Conservation (phyloP, 2,329 filamentous ascomycete species). For the Meredithiella fracta region DNA sequence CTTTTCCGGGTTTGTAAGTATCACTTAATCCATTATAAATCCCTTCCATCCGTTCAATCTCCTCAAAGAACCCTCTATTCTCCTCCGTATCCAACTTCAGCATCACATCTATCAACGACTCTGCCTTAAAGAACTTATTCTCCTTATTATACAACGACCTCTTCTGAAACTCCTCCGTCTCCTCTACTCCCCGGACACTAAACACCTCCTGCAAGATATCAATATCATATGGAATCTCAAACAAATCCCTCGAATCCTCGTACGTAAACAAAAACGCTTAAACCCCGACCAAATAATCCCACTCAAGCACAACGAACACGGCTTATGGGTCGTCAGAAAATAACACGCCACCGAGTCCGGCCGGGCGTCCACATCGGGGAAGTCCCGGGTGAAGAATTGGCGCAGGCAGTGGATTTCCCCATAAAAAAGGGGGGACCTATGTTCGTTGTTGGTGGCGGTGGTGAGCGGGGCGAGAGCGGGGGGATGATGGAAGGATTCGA, state of each 20-base stretch:
- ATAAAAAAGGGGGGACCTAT: slow-evolving; percentile 36
- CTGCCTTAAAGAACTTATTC: slow-evolving; percentile 37
- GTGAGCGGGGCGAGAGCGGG: slow-evolving; percentile 27
- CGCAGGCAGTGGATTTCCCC: slow-evolving; percentile 47
- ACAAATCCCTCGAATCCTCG: slow-evolving; percentile 39
- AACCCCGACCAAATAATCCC: slow-evolving; percentile 43
- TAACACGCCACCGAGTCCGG: slow-evolving; percentile 32
- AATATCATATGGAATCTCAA: slow-evolving; percentile 40
- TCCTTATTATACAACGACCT: slow-evolving; percentile 35
- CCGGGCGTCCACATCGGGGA: slow-evolving; percentile 22
- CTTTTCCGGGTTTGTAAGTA: slow-evolving; percentile 34
- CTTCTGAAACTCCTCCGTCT: slow-evolving; percentile 23
- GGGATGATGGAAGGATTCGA: slow-evolving; percentile 32
- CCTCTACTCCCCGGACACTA: slow-evolving; percentile 26
- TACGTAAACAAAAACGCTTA: slow-evolving; percentile 40
- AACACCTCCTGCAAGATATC: slow-evolving; percentile 41
- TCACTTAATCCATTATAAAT: slow-evolving; percentile 31
- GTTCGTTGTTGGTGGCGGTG: slow-evolving; percentile 40
- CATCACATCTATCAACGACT: slow-evolving; percentile 27
- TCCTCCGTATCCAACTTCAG: slow-evolving; percentile 22
- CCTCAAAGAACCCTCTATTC: slow-evolving; percentile 21
- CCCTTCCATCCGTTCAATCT: slow-evolving; percentile 32
- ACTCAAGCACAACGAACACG: slow-evolving; percentile 40
- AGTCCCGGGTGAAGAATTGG: slow-evolving; percentile 31
- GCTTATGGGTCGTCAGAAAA: slow-evolving; percentile 43